Evolutionary conservation across 2,329 filamentous ascomycete species (phyloP), one percentile per base, ranked within the genome.

Genomic region (Drechslerella stenobrocha): DNA sequence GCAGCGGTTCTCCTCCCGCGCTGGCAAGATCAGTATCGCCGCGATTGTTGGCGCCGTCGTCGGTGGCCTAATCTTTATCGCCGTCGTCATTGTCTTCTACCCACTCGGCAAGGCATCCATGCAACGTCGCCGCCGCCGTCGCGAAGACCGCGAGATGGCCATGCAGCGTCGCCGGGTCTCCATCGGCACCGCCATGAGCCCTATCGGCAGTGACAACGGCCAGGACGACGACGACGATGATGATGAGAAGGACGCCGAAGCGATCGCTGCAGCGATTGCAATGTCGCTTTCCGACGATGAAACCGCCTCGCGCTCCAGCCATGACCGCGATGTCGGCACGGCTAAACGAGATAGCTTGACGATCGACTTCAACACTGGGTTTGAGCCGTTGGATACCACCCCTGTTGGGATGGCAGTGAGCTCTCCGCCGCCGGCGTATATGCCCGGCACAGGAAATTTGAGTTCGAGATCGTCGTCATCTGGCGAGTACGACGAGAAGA

Each of bases 191-290:
- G 37, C 20, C 26, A 30, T 56, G 8, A 55, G 15, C 13, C 55
- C 50, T n/a, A 34, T 53, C 5, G 37, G 44, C 26, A 55, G 40
- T 13, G 46, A 45, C 8, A 28, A 15, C 37, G 53, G 48, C n/a
- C 11, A 13, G 18, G 45, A 9, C 20, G 52, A 52, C 15, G 60
- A 57, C 13, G 55, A 56, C 6, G 63, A 60, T 7, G 55, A 35
- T 4, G 63, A 67, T 18, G 63, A 67, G 5, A 67, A 67, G 22
- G 63, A 67, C 30, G 44, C 37, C 1, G 63, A 67, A 34, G 50
- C 23, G 11, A 48, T 67, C 32, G 46, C 63, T 22, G 44, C 44
- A 11, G 52, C 42, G 4, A 58, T 66, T 23, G 63, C 55, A 0
- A 52, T 67, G 18, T 44, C 37, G 45, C 20, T 51, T 59, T 28